Conservation (phyloP, 2,329 filamentous ascomycete genomes). For the Hypoxylon sp. region DNA sequence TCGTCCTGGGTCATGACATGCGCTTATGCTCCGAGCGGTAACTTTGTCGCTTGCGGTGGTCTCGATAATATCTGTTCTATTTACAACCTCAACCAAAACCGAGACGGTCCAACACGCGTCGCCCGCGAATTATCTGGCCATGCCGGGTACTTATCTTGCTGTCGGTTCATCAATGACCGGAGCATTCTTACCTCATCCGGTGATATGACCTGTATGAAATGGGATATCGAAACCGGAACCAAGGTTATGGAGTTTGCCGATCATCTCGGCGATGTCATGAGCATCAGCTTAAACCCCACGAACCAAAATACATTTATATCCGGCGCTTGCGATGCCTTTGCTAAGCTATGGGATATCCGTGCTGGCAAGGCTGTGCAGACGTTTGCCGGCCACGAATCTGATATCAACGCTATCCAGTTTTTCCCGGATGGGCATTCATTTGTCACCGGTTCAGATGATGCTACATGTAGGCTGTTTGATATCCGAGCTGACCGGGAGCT, state of each 20-base stretch:
- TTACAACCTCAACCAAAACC: constrained; percentile 94
- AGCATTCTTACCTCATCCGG: constrained; percentile 97
- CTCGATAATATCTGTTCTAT: constrained; percentile 99
- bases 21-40: constrained; percentile 97
- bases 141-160: constrained; percentile 97
- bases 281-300: constrained; percentile 98
- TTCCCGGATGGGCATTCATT: constrained; percentile 99
- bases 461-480: constrained; percentile 96
- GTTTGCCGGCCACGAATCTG: constrained; percentile 97
- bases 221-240: constrained; percentile 98
- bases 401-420: constrained; percentile 99
- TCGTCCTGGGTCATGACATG: constrained; percentile 99
- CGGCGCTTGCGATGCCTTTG: constrained; percentile 98
- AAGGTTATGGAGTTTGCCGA: constrained; percentile 99
- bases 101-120: constrained; percentile 96
- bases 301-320: constrained; percentile 99
- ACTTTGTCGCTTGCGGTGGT: constrained; percentile 98
- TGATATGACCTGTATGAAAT: constrained; percentile 99
- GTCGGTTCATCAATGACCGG: constrained; percentile 98
- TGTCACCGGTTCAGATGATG: constrained; percentile 96
- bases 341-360: constrained; percentile 98
- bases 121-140: constrained; percentile 96
- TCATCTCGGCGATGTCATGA: constrained; percentile 99
- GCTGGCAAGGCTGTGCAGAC: constrained; percentile 98
- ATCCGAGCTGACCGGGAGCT: constrained; percentile 91